Evolutionary conservation across 371 early-diverging fungal genomes (phyloP).

Genomic region (Lichtheimia hyalospora): DNA sequence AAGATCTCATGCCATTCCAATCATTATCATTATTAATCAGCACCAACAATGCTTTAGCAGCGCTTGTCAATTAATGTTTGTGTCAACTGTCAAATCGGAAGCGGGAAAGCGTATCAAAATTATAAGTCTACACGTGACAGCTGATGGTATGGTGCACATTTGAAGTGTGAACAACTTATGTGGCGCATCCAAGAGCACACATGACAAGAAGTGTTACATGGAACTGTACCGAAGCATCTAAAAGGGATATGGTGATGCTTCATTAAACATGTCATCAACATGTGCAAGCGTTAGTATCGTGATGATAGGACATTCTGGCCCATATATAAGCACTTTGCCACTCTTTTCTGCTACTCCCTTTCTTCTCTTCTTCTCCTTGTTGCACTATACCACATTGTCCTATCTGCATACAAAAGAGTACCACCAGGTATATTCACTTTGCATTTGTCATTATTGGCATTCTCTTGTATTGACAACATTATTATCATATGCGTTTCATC

Average conservation of each 20-base stretch:
- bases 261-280: background rate
- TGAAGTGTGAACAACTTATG: background rate
- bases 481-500: background rate
- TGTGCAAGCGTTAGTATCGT: background rate
- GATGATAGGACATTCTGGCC: background rate
- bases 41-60: no score
- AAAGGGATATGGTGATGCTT: no score
- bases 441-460: no score
- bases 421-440: background rate
- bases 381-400: background rate
- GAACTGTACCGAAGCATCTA: no score
- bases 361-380: background rate
- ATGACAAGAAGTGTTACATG: background rate
- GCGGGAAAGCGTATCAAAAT: no score
- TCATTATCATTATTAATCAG: no score
- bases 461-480: background rate
- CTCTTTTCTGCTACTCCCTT: background rate
- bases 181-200: background rate
- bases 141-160: background rate
- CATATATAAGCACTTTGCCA: background rate
- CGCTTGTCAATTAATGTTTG: no score
- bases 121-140: background rate
- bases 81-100: no score
- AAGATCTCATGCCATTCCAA: no score
- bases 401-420: background rate